Evolutionary conservation across 2,329 filamentous ascomycete species (phyloP), one percentile per base, ranked within the genome.

Genomic region (Colletotrichum sp.): DNA sequence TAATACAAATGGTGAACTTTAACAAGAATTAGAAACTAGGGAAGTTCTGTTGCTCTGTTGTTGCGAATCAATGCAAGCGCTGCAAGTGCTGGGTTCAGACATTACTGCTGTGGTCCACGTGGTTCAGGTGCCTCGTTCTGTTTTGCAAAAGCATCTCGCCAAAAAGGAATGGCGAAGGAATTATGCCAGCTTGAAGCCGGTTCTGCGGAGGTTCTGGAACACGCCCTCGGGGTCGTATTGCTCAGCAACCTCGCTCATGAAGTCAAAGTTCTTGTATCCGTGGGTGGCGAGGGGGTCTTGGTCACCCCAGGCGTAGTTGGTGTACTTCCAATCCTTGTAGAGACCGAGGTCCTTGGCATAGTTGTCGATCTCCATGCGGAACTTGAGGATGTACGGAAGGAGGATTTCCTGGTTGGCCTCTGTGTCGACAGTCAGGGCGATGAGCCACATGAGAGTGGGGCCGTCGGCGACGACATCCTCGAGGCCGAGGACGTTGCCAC

Each of bases 271-370:
- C 30, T 82, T 80, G 10, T 79, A 55, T 0, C 86, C 86, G 67
- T 87, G 88, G 7, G 81, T 76, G 7, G 76, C 65, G 18, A 87
- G 78, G 1, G 86, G 84, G 26, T 85, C 78, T 79, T 89, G 85
- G 58, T 81, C 80, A 4, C 78, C 76, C 34, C 82, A 80, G 3
- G 85, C 85, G 66, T 89, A 88, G 79, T 89, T 88, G 55, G 87
- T 80, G 74, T 85, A 88, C 36, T 84, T 80, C 79, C 82, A 86
- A 43, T 84, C 78, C 64, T 81, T 79, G 74, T 82, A 80, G 4
- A 79, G 76, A 24, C 80, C 81, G 28, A 83, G 74, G 63, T 81
- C 64, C n/a, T 75, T 76, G 13, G 83, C 78, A 14, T 80, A 80
- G 4, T 74, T 69, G 61, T 82, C 78, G 30, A 83, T 76, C 0